These are phyloP conservation scores for Samsoniella hepiali DNA, from an alignment of 2,329 filamentous ascomycete species.

Conservation along the genomic window DNA sequence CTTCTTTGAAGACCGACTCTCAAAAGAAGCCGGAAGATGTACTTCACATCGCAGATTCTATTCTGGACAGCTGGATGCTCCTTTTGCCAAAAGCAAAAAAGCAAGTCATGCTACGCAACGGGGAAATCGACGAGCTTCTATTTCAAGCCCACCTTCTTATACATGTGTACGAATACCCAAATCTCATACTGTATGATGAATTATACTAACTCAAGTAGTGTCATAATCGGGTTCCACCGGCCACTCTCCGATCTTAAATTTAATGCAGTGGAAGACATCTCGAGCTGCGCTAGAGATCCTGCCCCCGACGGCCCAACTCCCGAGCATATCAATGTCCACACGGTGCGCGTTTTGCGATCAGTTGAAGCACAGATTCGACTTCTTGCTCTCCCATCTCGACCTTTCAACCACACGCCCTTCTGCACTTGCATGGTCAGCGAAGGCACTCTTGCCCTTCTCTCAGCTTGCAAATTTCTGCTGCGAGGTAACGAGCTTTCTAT, in stretches of 20 bases:
- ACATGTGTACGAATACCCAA: slow-evolving; percentile 25
- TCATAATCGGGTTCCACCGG: slow-evolving; percentile 36
- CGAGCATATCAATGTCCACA: slow-evolving; percentile 36
- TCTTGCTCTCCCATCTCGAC: slow-evolving; percentile 33
- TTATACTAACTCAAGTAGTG: slow-evolving; percentile 24
- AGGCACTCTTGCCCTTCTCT: slow-evolving; percentile 34
- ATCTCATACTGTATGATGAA: background rate
- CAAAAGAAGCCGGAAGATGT: slow-evolving; percentile 29
- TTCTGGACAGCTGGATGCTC: slow-evolving; percentile 38
- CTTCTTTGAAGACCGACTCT: slow-evolving; percentile 21
- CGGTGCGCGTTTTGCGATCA: slow-evolving; percentile 35
- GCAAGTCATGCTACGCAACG: slow-evolving; percentile 31
- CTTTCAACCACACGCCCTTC: slow-evolving; percentile 39
- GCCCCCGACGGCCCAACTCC: slow-evolving; percentile 20
- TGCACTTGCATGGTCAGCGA: slow-evolving; percentile 40
- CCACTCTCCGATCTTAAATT: slow-evolving; percentile 39
- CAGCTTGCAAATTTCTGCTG: slow-evolving; percentile 37
- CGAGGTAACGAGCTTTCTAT: slow-evolving; percentile 31
- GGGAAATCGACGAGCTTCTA: slow-evolving; percentile 31
- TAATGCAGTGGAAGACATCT: slow-evolving; percentile 36
- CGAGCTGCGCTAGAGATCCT: slow-evolving; percentile 33
- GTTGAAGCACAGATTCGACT: slow-evolving; percentile 39
- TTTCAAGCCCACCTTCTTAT: slow-evolving; percentile 29
- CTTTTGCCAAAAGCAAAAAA: slow-evolving; percentile 33
- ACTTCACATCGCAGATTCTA: slow-evolving; percentile 34